phyloP scores from a whole-genome alignment of 2,329 filamentous ascomycete species.

The Aspergillus sp. region DNA sequence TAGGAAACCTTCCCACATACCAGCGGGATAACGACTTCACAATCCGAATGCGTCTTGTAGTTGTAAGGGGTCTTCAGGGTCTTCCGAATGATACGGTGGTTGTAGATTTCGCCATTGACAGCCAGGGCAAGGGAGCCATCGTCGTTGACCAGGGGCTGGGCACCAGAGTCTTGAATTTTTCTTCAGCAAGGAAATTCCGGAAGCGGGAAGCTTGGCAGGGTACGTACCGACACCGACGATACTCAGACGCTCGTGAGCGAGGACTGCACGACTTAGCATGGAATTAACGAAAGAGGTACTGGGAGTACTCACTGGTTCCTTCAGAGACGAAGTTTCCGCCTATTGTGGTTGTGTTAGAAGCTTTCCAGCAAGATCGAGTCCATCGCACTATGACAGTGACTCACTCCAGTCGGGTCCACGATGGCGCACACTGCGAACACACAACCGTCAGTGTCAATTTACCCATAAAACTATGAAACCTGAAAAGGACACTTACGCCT shows the following conservation, averaged over 20 bases:
- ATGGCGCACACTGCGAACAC: constrained; percentile 73
- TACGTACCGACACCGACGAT: constrained; percentile 90
- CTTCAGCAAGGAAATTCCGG: constrained; percentile 13
- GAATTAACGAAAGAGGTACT: neutral
- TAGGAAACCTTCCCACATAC: constrained; percentile 51
- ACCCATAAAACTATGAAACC: neutral
- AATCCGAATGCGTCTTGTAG: constrained; percentile 99
- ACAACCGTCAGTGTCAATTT: constrained; percentile 30
- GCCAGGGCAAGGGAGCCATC: constrained; percentile 86
- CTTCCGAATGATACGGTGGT: constrained; percentile 94
- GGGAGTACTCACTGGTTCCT: constrained; percentile 72
- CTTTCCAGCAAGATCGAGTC: constrained; percentile 7
- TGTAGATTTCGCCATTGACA: constrained; percentile 99
- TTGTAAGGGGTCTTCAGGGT: constrained; percentile 78
- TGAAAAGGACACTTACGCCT: constrained; percentile 68
- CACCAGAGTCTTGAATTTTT: constrained; percentile 71
- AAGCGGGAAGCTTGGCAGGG: constrained; percentile 6
- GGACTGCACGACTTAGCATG: constrained; percentile 56
- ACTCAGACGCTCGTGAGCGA: constrained; percentile 95
- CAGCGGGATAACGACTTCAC: constrained; percentile 97
- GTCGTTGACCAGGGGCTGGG: constrained; percentile 90
- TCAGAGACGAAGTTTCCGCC: constrained; percentile 87
- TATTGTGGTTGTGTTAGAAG: constrained; percentile 39
- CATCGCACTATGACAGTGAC: constrained; percentile 39
- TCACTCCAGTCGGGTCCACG: constrained; percentile 98